phyloP scores from a whole-genome alignment of 768 basidiomycete species.

The Sarcomyxa edulis region DNA sequence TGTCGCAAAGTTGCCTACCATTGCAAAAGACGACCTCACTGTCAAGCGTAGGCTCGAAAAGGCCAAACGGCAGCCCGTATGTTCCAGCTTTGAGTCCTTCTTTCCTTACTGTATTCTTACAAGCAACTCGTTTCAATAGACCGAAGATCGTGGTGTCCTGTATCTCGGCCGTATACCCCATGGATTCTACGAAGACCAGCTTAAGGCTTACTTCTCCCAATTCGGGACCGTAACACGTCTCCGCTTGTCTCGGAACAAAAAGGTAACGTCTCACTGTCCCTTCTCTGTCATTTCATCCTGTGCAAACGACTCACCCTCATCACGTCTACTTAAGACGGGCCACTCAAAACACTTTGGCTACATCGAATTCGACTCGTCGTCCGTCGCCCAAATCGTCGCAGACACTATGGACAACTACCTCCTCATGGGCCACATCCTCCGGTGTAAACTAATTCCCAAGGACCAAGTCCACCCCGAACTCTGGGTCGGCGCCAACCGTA shows the following conservation, averaged over 20 bases:
- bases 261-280: constrained; percentile 46
- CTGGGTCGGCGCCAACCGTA: constrained; percentile 96
- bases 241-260: constrained; percentile 90
- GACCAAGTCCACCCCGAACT: constrained; percentile 89
- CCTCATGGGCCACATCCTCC: constrained; percentile 88
- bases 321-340: constrained; percentile 61
- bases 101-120: constrained; percentile 2
- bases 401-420: constrained; percentile 99
- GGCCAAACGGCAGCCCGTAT: constrained; percentile 62
- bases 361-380: constrained; percentile 86
- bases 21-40: constrained; percentile 82
- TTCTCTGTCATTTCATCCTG: not conserved
- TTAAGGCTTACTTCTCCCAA: constrained; percentile 89
- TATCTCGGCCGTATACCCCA: constrained; percentile 91
- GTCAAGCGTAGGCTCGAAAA: constrained; percentile 63
- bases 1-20: constrained; percentile 70
- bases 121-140: constrained; percentile 19
- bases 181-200: constrained; percentile 95
- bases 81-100: constrained; percentile 17
- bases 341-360: constrained; percentile 96
- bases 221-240: constrained; percentile 89
- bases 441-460: constrained; percentile 85
- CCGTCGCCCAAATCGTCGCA: constrained; percentile 90
- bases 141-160: constrained; percentile 74
- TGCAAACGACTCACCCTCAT: not conserved